Percentiles rank a stretch among this genome's conserved stretches.
Conservation (phyloP, 345 rosid species). For the Moricandia moricandioides region DNA sequence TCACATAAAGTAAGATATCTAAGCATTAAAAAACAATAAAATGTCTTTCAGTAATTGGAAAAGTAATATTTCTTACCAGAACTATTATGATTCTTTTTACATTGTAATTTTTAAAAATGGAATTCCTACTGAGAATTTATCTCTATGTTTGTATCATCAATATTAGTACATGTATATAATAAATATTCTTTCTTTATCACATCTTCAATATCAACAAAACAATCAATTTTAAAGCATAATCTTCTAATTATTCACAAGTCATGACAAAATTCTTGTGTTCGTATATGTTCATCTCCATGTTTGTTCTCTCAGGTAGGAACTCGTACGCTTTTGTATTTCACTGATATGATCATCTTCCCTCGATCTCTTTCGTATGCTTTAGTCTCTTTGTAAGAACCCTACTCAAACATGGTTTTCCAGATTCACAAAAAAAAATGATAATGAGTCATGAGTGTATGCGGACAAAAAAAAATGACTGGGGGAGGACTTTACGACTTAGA, state of each 20-base stretch:
- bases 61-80: neutral
- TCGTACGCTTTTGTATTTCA: neutral
- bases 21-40: neutral
- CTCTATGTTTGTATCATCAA: no score
- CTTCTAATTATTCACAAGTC: neutral
- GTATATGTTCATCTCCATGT: neutral
- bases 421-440: neutral
- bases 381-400: neutral
- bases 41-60: neutral
- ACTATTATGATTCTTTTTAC: neutral
- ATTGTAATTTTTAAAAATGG: neutral
- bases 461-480: no score
- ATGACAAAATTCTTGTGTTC: neutral
- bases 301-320: neutral
- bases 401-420: neutral
- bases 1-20: neutral
- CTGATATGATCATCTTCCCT: neutral
- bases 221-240: neutral
- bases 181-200: neutral
- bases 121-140: no score
- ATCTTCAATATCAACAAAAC: neutral
- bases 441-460: no score
- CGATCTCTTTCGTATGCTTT: neutral
- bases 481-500: neutral
- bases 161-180: neutral